Evolutionary conservation across 2,329 filamentous ascomycete species (phyloP).

Genomic region (Beauveria rudraprayagi): DNA sequence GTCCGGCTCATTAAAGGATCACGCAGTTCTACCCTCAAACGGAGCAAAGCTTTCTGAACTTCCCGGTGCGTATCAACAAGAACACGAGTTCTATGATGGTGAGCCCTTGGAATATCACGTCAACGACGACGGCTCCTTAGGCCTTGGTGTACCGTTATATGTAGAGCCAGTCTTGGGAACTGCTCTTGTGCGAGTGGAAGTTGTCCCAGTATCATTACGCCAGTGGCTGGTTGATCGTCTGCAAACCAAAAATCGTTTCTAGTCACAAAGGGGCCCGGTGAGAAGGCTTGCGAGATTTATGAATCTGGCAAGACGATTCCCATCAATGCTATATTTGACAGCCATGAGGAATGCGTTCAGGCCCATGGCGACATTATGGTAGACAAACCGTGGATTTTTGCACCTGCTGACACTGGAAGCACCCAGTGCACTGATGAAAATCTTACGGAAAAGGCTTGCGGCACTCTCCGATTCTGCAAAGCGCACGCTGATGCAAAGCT

Average conservation of each 20-base stretch:
- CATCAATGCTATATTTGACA: neutral
- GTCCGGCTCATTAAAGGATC: neutral
- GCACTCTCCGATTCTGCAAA: neutral
- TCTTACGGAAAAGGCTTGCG: neutral
- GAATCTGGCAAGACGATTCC: neutral
- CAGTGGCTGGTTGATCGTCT: neutral
- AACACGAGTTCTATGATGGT: neutral
- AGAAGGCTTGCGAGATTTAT: neutral
- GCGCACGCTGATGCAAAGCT: neutral
- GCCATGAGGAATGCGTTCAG: neutral
- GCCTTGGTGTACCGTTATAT: neutral
- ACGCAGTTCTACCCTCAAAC: neutral
- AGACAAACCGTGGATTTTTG: neutral
- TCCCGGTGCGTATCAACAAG: rapidly evolving
- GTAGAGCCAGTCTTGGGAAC: neutral
- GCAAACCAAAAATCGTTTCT: neutral
- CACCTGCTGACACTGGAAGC: neutral
- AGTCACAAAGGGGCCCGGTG: neutral
- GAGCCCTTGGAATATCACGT: neutral
- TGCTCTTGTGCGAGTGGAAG: neutral
- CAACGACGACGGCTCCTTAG: neutral
- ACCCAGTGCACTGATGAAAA: neutral
- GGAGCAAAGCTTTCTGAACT: neutral
- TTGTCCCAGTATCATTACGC: neutral
- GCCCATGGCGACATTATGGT: neutral